Base-by-base conservation (phyloP, 768 basidiomycete genomes). In the Lactarius akahatsu region DNA sequence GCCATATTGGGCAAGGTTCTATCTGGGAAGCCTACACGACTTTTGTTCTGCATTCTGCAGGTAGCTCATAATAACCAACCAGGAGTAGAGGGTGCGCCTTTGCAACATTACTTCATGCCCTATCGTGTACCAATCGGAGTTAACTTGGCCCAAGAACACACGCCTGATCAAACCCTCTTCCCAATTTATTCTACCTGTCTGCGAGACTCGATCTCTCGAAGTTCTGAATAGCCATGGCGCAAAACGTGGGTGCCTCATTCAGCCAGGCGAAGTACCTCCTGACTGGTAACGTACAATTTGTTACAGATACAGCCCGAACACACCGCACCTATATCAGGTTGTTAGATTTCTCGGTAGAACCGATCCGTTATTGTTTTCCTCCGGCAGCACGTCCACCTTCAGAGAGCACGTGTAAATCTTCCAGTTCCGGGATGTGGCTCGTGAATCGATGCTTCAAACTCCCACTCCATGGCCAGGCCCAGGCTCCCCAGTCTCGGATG, bases 111-210 rank as follows among this genome's bases (percentile, higher is more conserved):
- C 15, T n/a, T 65, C 38, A 45, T 23, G 32, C 41, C 41, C 28
- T 38, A 65, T 56, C 36, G 50, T 57, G 41, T 57, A 10, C 40
- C 23, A 32, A 36, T 66, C 65, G 61, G 57, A 40, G 50, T 59
- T 59, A 63, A 50, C 52, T 59, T 28, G 57, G 38, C 57, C 15
- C 56, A 55, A 30, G 61, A 34, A 34, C 13, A 26, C 61, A 57
- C 5, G n/a, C 30, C 28, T 54, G 32, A 45, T 65, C 54, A 28
- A n/a, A 41, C 16, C 36, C 60, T n/a, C 34, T 4, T 4, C 59
- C 23, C 41, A 23, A 36, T 56, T 43, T 28, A 34, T 36, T 36
- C 28, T n/a, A 10, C 56, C 11, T 20, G n/a, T 36, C 30, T 8
- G n/a, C 34, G 36, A 56, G 4, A 18, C 34, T 40, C 20, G 40